Base-by-base conservation (phyloP, 2,329 filamentous ascomycete species). In the Neofusicoccum laricinum region DNA sequence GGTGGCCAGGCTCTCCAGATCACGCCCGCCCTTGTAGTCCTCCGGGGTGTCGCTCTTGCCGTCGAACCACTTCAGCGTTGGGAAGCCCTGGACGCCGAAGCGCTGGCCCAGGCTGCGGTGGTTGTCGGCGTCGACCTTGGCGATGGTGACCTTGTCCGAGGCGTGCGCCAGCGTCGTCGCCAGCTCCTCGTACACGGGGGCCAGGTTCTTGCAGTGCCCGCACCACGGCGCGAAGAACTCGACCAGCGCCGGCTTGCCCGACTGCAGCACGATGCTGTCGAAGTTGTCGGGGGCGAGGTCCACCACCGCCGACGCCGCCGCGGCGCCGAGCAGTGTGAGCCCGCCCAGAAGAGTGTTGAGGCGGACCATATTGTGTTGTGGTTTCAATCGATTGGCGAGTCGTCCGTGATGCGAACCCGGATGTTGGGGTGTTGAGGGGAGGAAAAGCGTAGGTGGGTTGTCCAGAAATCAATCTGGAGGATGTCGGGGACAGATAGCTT, bases 181-280 rank as follows among this genome's bases (percentile, higher is more conserved):
- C 48, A 99, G 88, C 76, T 99, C 91, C 78, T 99, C 95, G 79
- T 96, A 99, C 66, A 96, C 83, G 57, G 95, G 96, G 15, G 95
- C 95, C 38, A 99, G 90, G 74, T 83, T 96, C 86, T 98, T 98
- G 92, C 95, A 99, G 85, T 99, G 95, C 36, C 95, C 96, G 75
- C 95, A 99, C 95, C 95, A 99, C 25, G 94, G 93, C 38, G 95
- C 95, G 76, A 96, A 98, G 86, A 99, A 99, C 79, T 98, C 93
- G 71, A 98, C 93, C 30, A 99, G 88, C 0, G 95, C 93, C 48
- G 95, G 94, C 83, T 96, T 98, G 79, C 93, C 93, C 50, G 91
- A 94, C 77, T 96, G 88, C 66, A 97, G 85, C 68, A 97, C 92
- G 63, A 97, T 84, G 53, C 89, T 82, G 82, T 98, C 94, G 78